Conservation (phyloP, 148 eudicot genomes). For the Rhododendron ovatum region DNA sequence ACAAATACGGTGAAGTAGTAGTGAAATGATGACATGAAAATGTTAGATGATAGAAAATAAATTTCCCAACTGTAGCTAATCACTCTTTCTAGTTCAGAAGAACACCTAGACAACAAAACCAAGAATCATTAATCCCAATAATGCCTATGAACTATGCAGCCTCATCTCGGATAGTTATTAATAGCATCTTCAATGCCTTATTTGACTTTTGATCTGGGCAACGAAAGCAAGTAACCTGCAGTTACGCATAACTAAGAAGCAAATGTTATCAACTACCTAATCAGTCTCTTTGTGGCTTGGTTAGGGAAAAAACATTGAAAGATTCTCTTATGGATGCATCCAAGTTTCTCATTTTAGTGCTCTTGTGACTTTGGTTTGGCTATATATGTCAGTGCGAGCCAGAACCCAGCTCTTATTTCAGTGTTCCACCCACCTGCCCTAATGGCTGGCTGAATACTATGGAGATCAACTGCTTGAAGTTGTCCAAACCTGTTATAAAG, state of each 20-base stretch:
- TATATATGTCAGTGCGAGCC: not conserved
- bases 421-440: slow-evolving; percentile 60
- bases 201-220: not conserved
- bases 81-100: no score
- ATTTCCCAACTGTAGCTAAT: not conserved
- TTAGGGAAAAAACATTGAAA: not conserved
- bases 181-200: not conserved
- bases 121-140: not conserved
- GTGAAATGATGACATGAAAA: not conserved
- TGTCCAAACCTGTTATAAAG: slow-evolving; percentile 80
- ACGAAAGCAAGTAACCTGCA: not conserved
- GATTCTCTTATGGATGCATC: not conserved
- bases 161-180: not conserved
- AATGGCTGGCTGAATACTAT: slow-evolving; percentile 80
- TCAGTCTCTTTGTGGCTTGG: not conserved
- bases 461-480: slow-evolving; percentile 89
- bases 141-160: not conserved
- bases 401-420: not conserved
- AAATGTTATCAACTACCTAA: not conserved
- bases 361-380: not conserved
- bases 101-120: not conserved
- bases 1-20: not conserved
- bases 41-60: not conserved
- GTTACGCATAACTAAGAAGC: not conserved
- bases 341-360: not conserved